Percentiles rank a stretch among this genome's conserved stretches.
These are phyloP conservation scores for Cladophialophora immunda DNA, from an alignment of 2,329 filamentous ascomycete species.

Conservation along the genomic window DNA sequence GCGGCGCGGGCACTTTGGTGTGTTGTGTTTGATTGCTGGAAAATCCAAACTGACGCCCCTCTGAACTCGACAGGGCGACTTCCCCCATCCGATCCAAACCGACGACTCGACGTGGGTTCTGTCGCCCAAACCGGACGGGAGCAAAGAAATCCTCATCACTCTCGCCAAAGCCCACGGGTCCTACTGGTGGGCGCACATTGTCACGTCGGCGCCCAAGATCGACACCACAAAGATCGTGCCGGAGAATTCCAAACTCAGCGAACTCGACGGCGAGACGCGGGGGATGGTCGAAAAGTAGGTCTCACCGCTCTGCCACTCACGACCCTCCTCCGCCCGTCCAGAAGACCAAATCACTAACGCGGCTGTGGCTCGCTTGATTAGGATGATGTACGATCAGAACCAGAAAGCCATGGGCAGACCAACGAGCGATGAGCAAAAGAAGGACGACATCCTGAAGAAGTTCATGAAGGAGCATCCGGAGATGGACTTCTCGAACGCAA, in stretches of 20 bases:
- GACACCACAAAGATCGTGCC: slow-evolving; percentile 95
- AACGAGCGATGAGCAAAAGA: slow-evolving; percentile 94
- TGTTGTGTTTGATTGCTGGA: too few species aligned
- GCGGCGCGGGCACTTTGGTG: too few species aligned
- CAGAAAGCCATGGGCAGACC: slow-evolving; percentile 94
- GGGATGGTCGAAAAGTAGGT: slow-evolving; percentile 89
- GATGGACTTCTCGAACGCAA: slow-evolving; percentile 74
- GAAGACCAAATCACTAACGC: neutral
- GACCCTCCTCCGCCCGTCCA: too few species aligned
- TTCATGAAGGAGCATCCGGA: slow-evolving; percentile 84
- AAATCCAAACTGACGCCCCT: slow-evolving; percentile 1
- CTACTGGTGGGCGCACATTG: slow-evolving; percentile 97
- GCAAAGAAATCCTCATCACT: slow-evolving; percentile 83
- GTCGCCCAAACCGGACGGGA: slow-evolving; percentile 66
- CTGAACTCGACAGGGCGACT: slow-evolving; percentile 71
- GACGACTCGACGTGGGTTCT: slow-evolving; percentile 98
- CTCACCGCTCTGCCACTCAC: too few species aligned
- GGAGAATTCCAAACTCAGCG: slow-evolving; percentile 88
- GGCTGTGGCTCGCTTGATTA: neutral
- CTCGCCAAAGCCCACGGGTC: slow-evolving; percentile 96
- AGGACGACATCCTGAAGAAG: slow-evolving; percentile 89
- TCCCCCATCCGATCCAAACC: slow-evolving; percentile 78
- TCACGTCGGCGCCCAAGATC: slow-evolving; percentile 86
- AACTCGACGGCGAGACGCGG: slow-evolving; percentile 93
- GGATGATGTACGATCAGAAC: slow-evolving; percentile 98